Evolutionary conservation across 805 yeast genomes (phyloP).

Genomic region (Ascoidea tarda): DNA sequence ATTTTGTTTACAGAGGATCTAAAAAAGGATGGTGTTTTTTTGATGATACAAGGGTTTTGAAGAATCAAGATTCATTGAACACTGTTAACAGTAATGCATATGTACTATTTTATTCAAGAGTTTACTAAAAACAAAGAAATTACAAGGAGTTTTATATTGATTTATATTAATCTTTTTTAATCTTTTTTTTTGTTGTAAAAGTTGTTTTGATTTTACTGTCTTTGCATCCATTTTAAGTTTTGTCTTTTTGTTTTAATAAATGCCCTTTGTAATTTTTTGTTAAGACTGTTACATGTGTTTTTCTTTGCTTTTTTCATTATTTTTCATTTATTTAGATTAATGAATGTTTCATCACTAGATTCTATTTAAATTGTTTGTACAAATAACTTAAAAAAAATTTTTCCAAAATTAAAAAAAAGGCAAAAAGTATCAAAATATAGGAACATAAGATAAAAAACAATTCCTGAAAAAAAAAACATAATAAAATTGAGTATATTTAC

Average conservation of each 20-base stretch:
- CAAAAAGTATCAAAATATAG: background rate
- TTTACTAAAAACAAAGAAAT: slow-evolving; percentile 1
- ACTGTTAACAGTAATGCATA: slow-evolving; percentile 69
- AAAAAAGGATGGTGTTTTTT: slow-evolving; percentile 63
- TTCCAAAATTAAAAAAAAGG: background rate
- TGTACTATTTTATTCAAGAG: slow-evolving; percentile 60
- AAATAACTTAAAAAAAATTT: background rate
- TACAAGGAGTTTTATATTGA: background rate
- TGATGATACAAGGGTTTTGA: slow-evolving; percentile 63
- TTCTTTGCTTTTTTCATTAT: too few relatives aligned
- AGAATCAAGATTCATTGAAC: slow-evolving; percentile 30
- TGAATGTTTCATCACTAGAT: too few relatives aligned
- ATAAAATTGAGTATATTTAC: slow-evolving; percentile 12
- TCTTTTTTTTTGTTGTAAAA: too few relatives aligned
- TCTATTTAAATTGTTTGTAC: too few relatives aligned
- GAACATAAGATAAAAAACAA: background rate
- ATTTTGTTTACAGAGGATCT: slow-evolving; percentile 54
- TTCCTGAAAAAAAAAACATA: too few relatives aligned
- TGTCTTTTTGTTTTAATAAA: too few relatives aligned
- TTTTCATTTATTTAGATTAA: too few relatives aligned
- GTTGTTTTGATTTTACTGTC: too few relatives aligned
- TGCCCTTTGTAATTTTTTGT: too few relatives aligned
- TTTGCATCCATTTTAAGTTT: too few relatives aligned
- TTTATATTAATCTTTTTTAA: background rate
- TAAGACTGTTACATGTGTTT: too few relatives aligned